Evolutionary conservation across 306 rosid species (phyloP).

Genomic region (Canavalia gladiata): DNA sequence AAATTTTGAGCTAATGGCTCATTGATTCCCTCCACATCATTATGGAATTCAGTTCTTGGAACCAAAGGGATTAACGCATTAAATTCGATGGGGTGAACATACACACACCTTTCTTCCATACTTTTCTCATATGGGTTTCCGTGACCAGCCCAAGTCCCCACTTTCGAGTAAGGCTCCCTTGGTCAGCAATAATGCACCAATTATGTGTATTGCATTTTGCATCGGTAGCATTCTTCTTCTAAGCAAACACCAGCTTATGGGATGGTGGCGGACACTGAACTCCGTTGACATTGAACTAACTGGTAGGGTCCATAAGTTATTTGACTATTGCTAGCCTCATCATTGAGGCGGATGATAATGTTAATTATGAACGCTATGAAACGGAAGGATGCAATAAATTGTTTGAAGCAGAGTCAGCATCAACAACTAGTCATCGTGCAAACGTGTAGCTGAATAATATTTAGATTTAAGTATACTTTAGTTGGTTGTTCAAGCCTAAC

Average conservation of each 20-base stretch:
- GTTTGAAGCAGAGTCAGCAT: slow-evolving; percentile 58
- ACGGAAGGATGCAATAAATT: slow-evolving; percentile 20
- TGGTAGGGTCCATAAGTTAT: slow-evolving; percentile 20
- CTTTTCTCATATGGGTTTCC: slow-evolving; percentile 37
- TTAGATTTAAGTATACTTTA: slow-evolving; percentile 39
- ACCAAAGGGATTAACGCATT: slow-evolving; percentile 33
- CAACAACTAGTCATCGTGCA: slow-evolving; percentile 48
- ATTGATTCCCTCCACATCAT: slow-evolving; percentile 24
- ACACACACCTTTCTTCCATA: slow-evolving; percentile 41
- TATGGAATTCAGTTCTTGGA: slow-evolving; percentile 46
- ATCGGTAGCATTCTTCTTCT: slow-evolving; percentile 19
- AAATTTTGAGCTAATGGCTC: slow-evolving; percentile 29
- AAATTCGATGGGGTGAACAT: slow-evolving; percentile 38
- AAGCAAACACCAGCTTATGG: slow-evolving; percentile 32
- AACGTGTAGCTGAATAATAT: slow-evolving; percentile 41
- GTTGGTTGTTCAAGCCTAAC: slow-evolving; percentile 20
- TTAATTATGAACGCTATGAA: slow-evolving; percentile 34
- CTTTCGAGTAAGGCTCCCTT: slow-evolving; percentile 36
- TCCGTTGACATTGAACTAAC: slow-evolving; percentile 43
- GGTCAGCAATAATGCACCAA: slow-evolving; percentile 44
- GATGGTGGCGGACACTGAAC: slow-evolving; percentile 43
- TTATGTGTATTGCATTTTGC: slow-evolving; percentile 42
- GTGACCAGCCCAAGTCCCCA: slow-evolving; percentile 32
- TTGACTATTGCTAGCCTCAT: slow-evolving; percentile 34
- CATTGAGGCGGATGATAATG: slow-evolving; percentile 43